phyloP scores from a whole-genome alignment of 768 basidiomycete genomes.

The Trametes gibbosa region DNA sequence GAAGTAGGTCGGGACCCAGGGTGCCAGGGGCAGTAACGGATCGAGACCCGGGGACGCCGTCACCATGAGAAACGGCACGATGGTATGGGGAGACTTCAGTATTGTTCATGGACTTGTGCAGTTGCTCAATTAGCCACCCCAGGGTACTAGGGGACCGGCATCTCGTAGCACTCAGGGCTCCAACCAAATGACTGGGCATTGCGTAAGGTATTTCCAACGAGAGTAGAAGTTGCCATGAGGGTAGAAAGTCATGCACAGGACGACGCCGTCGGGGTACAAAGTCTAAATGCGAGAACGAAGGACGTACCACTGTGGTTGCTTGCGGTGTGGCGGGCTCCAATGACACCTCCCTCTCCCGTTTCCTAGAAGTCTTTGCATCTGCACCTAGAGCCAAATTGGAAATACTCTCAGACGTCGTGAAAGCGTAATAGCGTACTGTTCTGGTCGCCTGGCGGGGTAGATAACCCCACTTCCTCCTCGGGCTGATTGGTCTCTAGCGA shows the following conservation, averaged over 20 bases:
- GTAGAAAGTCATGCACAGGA: background rate
- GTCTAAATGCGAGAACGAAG: conserved; percentile 13
- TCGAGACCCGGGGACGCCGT: background rate
- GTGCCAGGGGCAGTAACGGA: background rate
- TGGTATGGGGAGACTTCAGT: background rate
- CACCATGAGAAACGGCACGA: background rate
- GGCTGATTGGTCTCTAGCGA: background rate
- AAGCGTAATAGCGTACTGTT: conserved; percentile 8
- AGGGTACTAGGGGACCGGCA: too few relatives aligned
- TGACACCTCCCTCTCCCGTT: conserved; percentile 77
- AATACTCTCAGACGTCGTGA: too few relatives aligned
- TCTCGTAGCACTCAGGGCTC: too few relatives aligned
- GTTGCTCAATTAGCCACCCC: too few relatives aligned
- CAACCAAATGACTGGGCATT: too few relatives aligned
- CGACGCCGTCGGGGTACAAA: background rate
- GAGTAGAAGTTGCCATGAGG: background rate
- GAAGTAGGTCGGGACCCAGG: background rate
- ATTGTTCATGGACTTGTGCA: too few relatives aligned
- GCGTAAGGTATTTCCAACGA: too few relatives aligned
- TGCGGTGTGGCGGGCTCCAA: conserved; percentile 55
- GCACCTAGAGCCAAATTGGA: background rate
- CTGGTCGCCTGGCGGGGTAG: conserved; percentile 11
- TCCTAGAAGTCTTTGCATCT: conserved; percentile 54
- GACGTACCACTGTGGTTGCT: conserved; percentile 33
- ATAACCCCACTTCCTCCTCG: conserved; percentile 1